These are phyloP conservation scores for Aspergillus sp. DNA, from an alignment of 2,329 filamentous ascomycete species.

Conservation along the genomic window DNA sequence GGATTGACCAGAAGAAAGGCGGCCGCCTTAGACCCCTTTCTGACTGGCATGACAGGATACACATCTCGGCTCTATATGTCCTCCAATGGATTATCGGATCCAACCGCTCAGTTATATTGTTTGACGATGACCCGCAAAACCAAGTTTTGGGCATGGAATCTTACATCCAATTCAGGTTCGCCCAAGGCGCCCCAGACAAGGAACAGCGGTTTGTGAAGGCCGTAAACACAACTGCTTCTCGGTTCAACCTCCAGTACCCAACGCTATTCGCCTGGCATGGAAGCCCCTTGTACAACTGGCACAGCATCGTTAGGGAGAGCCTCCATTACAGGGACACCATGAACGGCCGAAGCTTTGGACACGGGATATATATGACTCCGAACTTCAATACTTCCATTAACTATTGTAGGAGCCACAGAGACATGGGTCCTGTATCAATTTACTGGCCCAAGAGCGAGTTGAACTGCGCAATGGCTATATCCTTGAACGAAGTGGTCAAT, in stretches of 20 bases:
- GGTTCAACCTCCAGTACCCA: constrained; percentile 52
- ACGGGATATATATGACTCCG: constrained; percentile 79
- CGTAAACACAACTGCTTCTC: constrained; percentile 46
- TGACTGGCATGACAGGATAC: constrained; percentile 61
- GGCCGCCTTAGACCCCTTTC: constrained; percentile 39
- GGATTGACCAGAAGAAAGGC: constrained; percentile 32
- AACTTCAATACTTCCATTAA: constrained; percentile 56
- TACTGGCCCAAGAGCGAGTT: constrained; percentile 70
- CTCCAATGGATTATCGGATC: constrained; percentile 88
- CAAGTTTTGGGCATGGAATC: constrained; percentile 62
- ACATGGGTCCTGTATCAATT: too few species aligned
- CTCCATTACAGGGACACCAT: constrained; percentile 65
- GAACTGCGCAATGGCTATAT: constrained; percentile 60
- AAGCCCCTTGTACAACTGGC: constrained; percentile 76
- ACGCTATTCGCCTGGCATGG: constrained; percentile 89
- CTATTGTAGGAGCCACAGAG: constrained; percentile 43
- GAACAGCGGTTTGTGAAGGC: constrained; percentile 71
- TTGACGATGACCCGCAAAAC: constrained; percentile 55
- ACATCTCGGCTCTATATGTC: constrained; percentile 65
- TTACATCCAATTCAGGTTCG: constrained; percentile 82
- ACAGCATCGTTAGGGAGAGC: constrained; percentile 81
- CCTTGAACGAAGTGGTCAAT: constrained; percentile 85
- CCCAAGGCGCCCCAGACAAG: constrained; percentile 85
- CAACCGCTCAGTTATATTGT: constrained; percentile 81
- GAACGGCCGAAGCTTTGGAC: constrained; percentile 70